phyloP scores from a whole-genome alignment of 1,284 basidiomycete genomes.

The Coniferiporia weirii region DNA sequence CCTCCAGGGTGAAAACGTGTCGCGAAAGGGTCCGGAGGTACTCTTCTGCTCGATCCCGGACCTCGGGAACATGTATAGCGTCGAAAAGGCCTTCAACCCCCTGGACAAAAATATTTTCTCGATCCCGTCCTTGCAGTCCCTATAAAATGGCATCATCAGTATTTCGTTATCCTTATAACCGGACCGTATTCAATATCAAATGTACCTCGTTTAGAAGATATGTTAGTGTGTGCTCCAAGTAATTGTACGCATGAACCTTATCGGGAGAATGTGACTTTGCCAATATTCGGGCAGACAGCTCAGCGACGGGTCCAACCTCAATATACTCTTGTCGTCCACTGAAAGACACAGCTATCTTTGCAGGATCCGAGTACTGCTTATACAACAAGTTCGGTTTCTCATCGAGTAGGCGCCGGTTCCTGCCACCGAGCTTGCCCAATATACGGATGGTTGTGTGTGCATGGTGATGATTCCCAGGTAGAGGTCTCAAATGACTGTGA shows the following conservation, averaged over 20 bases:
- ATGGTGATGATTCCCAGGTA: slow-evolving; percentile 88
- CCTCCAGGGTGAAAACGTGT: slow-evolving; percentile 63
- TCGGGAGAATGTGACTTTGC: slow-evolving; percentile 56
- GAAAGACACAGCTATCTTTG: slow-evolving; percentile 72
- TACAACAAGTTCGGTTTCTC: slow-evolving; percentile 79
- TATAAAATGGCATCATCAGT: slow-evolving; percentile 27
- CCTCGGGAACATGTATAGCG: slow-evolving; percentile 66
- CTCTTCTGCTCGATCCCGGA: slow-evolving; percentile 62
- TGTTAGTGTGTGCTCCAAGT: slow-evolving; percentile 71
- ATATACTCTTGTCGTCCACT: slow-evolving; percentile 66
- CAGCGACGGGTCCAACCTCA: slow-evolving; percentile 68
- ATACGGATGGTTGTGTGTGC: slow-evolving; percentile 97
- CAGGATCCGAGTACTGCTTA: slow-evolving; percentile 60
- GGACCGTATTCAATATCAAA: too few relatives aligned
- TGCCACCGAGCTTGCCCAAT: slow-evolving; percentile 93
- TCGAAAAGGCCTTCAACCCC: slow-evolving; percentile 80
- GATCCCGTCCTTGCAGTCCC: slow-evolving; percentile 70
- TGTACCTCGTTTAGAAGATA: slow-evolving; percentile 75
- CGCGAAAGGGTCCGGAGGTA: slow-evolving; percentile 66
- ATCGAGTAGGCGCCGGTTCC: slow-evolving; percentile 85
- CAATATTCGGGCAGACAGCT: slow-evolving; percentile 67
- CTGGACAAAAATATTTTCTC: slow-evolving; percentile 67
- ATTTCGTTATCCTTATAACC: not conserved
- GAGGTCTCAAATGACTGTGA: slow-evolving; percentile 85
- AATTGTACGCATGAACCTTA: slow-evolving; percentile 72